Conservation (phyloP, 1,284 basidiomycete genomes). For the Malassezia restricta region DNA sequence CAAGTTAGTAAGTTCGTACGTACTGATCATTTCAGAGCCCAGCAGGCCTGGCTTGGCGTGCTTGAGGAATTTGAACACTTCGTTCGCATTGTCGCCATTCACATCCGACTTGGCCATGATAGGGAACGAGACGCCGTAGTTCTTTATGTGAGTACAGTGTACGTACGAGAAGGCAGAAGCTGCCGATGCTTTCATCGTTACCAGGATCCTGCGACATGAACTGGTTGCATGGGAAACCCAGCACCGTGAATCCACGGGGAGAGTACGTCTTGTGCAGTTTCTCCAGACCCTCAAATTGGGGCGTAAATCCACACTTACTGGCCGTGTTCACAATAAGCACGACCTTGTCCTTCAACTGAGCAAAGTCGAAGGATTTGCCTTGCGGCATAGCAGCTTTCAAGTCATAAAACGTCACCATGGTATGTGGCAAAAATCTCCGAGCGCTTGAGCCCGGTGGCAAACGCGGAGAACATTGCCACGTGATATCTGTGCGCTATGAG, state of each 20-base stretch:
- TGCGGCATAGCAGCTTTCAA: slow-evolving; percentile 37
- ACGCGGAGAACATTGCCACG: background rate
- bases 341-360: slow-evolving; percentile 50
- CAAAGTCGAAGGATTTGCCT: slow-evolving; percentile 31
- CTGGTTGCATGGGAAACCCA: slow-evolving; percentile 88
- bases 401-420: slow-evolving; percentile 42
- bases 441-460: background rate
- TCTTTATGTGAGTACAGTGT: slow-evolving; percentile 13
- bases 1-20: background rate
- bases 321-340: slow-evolving; percentile 53
- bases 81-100: slow-evolving; percentile 65
- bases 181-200: slow-evolving; percentile 32
- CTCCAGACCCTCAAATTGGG: slow-evolving; percentile 76
- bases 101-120: slow-evolving; percentile 56
- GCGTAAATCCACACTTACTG: slow-evolving; percentile 57
- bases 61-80: slow-evolving; percentile 78
- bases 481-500: background rate
- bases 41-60: slow-evolving; percentile 61
- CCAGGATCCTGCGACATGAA: slow-evolving; percentile 49
- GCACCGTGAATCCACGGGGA: slow-evolving; percentile 60
- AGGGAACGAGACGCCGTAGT: slow-evolving; percentile 44
- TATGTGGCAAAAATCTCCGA: background rate
- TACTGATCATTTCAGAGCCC: slow-evolving; percentile 60
- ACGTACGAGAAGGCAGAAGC: slow-evolving; percentile 38
- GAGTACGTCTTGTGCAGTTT: slow-evolving; percentile 70